A percentile compares a stretch with the other conserved stretches of the same genome.
phyloP scores from a whole-genome alignment of 495 filamentous ascomycete genomes.

The Aspergillus diversus region DNA sequence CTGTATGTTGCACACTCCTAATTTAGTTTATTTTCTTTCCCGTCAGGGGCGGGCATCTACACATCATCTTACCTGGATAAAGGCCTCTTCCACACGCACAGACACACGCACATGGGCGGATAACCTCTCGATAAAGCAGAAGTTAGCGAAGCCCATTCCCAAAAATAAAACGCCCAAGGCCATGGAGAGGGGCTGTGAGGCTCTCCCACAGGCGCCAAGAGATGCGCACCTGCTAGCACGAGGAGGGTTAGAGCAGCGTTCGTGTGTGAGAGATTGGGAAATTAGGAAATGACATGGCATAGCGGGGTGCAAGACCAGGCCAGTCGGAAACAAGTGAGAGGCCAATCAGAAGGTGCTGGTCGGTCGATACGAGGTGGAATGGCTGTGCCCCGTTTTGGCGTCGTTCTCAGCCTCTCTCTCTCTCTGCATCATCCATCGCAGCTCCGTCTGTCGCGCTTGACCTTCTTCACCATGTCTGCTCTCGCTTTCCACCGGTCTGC shows the following conservation, averaged over 20 bases:
- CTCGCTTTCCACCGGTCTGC: background rate
- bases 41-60: background rate
- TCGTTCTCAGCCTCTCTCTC: background rate
- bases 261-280: background rate
- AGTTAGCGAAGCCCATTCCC: too few species aligned
- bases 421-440: background rate
- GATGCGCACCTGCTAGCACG: background rate
- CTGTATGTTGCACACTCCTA: background rate
- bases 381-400: constrained; percentile 12
- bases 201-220: background rate
- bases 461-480: background rate
- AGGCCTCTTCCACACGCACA: too few species aligned
- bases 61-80: background rate
- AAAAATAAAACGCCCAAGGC: too few species aligned
- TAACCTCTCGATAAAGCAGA: too few species aligned
- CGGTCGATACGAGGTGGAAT: constrained; percentile 9
- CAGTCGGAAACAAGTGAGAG: background rate
- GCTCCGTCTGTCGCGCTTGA: background rate
- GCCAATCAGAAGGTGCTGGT: too few species aligned
- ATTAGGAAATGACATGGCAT: background rate
- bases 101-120: too few species aligned
- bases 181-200: background rate
- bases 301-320: background rate
- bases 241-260: background rate
- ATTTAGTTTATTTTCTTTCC: background rate